Percentiles rank a stretch among this genome's conserved stretches.
Evolutionary conservation across 306 rosid species (phyloP).

Genomic region (Arachis hypogaea): DNA sequence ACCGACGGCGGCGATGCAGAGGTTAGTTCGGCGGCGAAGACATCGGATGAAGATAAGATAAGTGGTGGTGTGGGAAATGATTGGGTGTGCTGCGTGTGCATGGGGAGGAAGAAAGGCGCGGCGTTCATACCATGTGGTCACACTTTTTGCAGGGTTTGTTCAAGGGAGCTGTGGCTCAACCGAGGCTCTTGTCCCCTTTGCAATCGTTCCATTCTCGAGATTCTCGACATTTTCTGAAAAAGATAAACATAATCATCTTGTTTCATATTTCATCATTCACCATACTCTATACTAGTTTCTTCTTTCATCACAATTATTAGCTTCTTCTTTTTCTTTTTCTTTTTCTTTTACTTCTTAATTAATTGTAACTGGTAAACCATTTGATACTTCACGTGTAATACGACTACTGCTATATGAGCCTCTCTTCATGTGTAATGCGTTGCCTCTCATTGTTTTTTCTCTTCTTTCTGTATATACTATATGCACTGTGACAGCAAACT

Average conservation of each 20-base stretch:
- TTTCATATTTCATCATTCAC: not conserved
- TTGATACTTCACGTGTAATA: not conserved
- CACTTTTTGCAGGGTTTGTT: constrained; percentile 91
- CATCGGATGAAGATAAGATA: constrained; percentile 18
- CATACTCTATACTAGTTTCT: not conserved
- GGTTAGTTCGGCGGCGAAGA: constrained; percentile 17
- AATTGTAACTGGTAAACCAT: not conserved
- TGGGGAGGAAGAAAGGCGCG: constrained; percentile 84
- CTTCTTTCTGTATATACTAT: not conserved
- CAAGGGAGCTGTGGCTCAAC: constrained; percentile 88
- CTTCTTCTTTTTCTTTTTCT: not conserved
- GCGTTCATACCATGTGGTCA: constrained; percentile 98
- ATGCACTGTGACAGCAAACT: not conserved
- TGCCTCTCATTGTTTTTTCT: not conserved
- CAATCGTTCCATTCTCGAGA: constrained; percentile 80
- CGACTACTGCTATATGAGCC: not conserved
- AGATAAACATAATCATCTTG: not conserved
- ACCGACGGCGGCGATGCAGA: constrained; percentile 49
- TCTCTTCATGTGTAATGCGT: too few species aligned
- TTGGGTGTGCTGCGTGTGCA: constrained; percentile 94
- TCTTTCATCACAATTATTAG: not conserved
- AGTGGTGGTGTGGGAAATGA: constrained; percentile 45
- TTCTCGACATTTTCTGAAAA: constrained; percentile 74
- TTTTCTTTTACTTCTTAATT: too few species aligned
- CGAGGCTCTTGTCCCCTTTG: constrained; percentile 92